Base-by-base conservation (phyloP, 2,329 filamentous ascomycete genomes). In the Cytospora schulzeri region DNA sequence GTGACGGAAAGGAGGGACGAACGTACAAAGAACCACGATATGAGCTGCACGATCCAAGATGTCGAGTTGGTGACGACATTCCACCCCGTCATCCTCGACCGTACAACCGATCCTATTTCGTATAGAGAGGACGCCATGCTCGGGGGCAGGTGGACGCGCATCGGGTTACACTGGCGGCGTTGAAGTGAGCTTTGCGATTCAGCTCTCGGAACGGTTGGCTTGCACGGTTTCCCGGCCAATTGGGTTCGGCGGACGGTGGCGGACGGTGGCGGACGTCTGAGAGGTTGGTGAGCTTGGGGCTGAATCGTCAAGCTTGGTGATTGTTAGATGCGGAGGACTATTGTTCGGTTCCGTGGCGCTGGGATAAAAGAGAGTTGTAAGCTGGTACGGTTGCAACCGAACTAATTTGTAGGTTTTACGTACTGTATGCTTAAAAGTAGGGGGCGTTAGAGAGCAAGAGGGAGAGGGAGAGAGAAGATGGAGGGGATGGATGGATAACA, bases 21-120 rank as follows among this genome's bases (percentile, higher is more conserved):
- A 74, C 72, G 33, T 57, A 74, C 72, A 57, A 73, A 73, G 66
- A 73, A 69, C 59, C 66, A 69, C 4, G 71, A 72, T 31, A 73
- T 69, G 17, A 69, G 57, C 33, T 68, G 69, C 31, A 72, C 38
- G 45, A 66, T 62, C 63, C 68, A 69, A 35, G 66, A 61, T 31
- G 68, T 68, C 14, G 69, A 62, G 22, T 61, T 54, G 19, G 69
- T 67, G 26, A 71, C 48, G 38, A 69, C 56, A 55, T 63, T 67
- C 53, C 68, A 60, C 31, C 69, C 61, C 7, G 54, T 56, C 52
- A 73, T 58, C 66, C 68, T 71, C 35, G 58, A 61, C 31, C 68
- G 64, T 24, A 59, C 19, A 19, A 60, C 19, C 24, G 64, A 53
- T 11, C n/a, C 57, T 31, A 67, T 19, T 53, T 67, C 67, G 35